Conservation (phyloP, 2,329 filamentous ascomycete species). For the Aureobasidium sp. region DNA sequence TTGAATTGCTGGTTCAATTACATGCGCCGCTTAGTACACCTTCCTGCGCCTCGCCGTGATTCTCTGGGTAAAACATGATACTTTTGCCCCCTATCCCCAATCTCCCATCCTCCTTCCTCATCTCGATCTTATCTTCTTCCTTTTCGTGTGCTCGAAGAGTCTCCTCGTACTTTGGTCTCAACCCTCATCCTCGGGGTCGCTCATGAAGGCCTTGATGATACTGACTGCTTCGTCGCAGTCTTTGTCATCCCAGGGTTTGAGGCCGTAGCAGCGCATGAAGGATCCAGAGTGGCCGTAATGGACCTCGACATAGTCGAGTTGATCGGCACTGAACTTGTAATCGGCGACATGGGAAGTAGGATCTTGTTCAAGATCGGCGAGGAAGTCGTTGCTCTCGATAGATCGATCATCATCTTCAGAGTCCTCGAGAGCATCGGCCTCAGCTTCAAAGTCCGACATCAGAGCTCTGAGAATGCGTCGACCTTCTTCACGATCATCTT, state of each 20-base stretch:
- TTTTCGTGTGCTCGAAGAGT: background rate
- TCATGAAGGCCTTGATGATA: background rate
- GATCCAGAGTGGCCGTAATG: conserved; percentile 14
- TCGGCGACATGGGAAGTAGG: conserved; percentile 18
- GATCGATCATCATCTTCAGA: background rate
- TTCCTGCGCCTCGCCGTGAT: too few relatives aligned
- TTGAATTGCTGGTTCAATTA: too few relatives aligned
- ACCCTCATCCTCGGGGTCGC: background rate
- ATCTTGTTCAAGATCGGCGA: conserved; percentile 12
- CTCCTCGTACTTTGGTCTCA: background rate
- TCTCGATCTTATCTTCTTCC: too few relatives aligned
- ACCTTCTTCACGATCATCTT: conserved; percentile 29
- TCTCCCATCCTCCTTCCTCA: too few relatives aligned
- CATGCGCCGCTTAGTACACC: too few relatives aligned
- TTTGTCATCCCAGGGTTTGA: conserved; percentile 15
- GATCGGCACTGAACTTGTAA: conserved; percentile 12
- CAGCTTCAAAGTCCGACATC: conserved; percentile 45
- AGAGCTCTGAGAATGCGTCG: conserved; percentile 21
- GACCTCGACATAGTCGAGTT: conserved; percentile 17
- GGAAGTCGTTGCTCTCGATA: conserved; percentile 5
- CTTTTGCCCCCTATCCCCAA: too few relatives aligned
- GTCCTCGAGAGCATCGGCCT: conserved; percentile 30
- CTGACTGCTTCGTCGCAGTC: conserved; percentile 14
- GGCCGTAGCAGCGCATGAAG: conserved; percentile 12
- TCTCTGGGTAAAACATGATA: too few relatives aligned